Base-by-base conservation (phyloP, 495 filamentous ascomycete species). In the Xanthoparmelia taractica region DNA sequence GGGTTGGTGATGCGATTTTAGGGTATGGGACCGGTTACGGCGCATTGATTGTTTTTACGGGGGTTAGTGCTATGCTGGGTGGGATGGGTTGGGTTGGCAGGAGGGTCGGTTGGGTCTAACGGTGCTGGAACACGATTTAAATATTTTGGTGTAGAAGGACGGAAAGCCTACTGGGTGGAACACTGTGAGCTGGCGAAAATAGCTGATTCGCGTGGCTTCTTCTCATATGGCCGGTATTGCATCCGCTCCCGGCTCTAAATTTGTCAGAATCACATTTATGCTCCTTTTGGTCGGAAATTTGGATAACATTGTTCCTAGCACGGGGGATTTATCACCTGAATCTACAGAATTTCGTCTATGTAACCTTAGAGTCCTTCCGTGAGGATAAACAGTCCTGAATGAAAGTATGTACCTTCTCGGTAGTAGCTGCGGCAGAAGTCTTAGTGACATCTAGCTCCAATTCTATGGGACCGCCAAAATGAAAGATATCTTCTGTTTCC, bases 21-120 rank as follows among this genome's bases (percentile, higher is more conserved):
- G 78, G 73, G 0, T 80, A 74, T 62, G 70, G 66, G 5, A 76
- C 74, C 4, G 65, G 75, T 20, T 80, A 79, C 65, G 77, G 77
- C 8, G 64, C 66, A 29, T 61, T 80, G 65, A 78, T 80, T 60
- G 63, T 80, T 31, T 80, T 80, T 55, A 80, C 78, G 23, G 78
- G 76, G 13, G 66, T 79, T 31, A 79, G 40, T 48, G 61, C 66
- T 54, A 41, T 65, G 43, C 40, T 63, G 36, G 67, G 67, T 40
- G 58, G 67, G 18, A 41, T 41, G 8, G 63, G 67, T 57, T 69
- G 65, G 65, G 33, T 65, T 29, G 58, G 54, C 18, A 57, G 65
- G 48, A 54, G 67, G 47, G 43, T 66, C 15, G 64, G 61, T 15
- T 69, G 61, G 64, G 56, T 61, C 13, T 69, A 6, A 52, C 13